Conservation (phyloP, 805 yeast species). For the Starmerella kuoi region DNA sequence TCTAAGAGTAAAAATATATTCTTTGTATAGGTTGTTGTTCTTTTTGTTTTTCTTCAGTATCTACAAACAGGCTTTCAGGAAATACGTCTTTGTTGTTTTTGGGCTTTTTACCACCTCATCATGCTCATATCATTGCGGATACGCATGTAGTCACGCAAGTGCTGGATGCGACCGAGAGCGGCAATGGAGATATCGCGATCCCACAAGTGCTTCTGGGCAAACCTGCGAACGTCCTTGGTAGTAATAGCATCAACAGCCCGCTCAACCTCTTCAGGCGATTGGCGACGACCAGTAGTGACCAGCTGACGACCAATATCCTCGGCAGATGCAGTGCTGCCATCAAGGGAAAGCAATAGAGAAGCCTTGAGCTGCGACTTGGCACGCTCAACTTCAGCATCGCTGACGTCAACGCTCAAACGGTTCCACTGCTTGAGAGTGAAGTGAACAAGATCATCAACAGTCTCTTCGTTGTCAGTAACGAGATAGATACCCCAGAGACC, state of each 20-base stretch:
- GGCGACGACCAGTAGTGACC: conserved; percentile 78
- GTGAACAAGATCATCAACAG: conserved; percentile 55
- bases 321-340: conserved; percentile 90
- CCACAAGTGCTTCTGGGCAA: conserved; percentile 76
- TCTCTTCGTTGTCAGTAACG: conserved; percentile 62
- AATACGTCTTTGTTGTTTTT: too few relatives aligned
- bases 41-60: too few relatives aligned
- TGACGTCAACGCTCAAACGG: conserved; percentile 66
- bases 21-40: too few relatives aligned
- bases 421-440: conserved; percentile 81
- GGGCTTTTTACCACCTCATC: conserved; percentile 28
- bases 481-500: conserved; percentile 96
- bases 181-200: conserved; percentile 78
- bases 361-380: conserved; percentile 94
- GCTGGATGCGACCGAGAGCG: conserved; percentile 72
- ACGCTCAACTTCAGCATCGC: conserved; percentile 78
- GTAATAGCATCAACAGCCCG: conserved; percentile 65
- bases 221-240: conserved; percentile 63
- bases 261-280: conserved; percentile 63
- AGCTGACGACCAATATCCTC: conserved; percentile 97
- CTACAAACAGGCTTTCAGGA: too few relatives aligned
- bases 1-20: too few relatives aligned
- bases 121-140: conserved; percentile 40
- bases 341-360: conserved; percentile 73
- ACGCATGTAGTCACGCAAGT: conserved; percentile 56